Conservation (phyloP, 75 land plant species). For the Picea sitchensis region DNA sequence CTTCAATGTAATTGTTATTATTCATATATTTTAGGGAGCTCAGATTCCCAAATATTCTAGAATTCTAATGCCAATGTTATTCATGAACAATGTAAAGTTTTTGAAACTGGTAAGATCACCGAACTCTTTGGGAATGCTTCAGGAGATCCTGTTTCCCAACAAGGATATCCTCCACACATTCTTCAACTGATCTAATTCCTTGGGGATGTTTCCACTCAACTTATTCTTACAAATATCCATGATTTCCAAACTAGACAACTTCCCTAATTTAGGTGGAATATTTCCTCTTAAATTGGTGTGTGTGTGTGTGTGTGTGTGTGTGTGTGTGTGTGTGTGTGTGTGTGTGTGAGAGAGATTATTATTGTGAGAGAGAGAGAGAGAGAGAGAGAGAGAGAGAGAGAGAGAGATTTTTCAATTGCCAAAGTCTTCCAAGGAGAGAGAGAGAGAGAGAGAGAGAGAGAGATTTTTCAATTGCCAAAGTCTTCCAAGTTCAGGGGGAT, state of each 20-base stretch:
- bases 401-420: too few species aligned
- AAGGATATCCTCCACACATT: not conserved
- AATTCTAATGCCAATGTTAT: too few species aligned
- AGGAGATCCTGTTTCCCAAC: not conserved
- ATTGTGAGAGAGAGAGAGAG: too few species aligned
- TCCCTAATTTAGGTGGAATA: conserved; percentile 9
- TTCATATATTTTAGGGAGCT: too few species aligned
- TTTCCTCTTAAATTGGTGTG: conserved; percentile 27
- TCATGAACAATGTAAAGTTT: too few species aligned
- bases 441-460: conserved; percentile 26
- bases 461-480: conserved; percentile 20
- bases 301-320: too few species aligned
- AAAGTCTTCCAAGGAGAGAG: too few species aligned
- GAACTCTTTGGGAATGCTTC: conserved; percentile 3
- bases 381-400: too few species aligned
- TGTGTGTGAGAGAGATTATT: too few species aligned
- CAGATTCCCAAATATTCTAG: too few species aligned
- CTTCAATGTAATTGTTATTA: too few species aligned
- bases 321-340: too few species aligned
- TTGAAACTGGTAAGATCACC: not conserved
- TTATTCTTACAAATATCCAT: conserved; percentile 5
- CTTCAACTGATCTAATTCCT: conserved; percentile 7
- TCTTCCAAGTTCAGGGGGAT: conserved; percentile 38
- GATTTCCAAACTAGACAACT: not conserved
- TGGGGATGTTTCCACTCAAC: conserved; percentile 21